phyloP scores from a whole-genome alignment of 179 eudicot species.

The Beta lomatogona region DNA sequence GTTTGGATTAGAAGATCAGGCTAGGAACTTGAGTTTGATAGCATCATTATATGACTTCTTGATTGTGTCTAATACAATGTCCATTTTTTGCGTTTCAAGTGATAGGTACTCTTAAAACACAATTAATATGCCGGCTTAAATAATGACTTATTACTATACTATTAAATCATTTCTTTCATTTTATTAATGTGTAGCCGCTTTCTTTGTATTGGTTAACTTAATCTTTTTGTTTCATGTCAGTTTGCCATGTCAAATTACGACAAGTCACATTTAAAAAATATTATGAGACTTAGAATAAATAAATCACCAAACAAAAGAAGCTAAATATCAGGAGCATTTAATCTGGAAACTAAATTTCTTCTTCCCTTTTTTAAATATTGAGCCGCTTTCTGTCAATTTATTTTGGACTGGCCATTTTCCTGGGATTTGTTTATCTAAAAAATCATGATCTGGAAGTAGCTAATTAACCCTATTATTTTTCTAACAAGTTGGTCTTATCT shows the following conservation, averaged over 20 bases:
- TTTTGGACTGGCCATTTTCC: not conserved
- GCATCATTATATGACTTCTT: not conserved
- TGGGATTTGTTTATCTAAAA: not conserved
- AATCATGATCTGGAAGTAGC: not conserved
- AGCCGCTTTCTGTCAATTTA: not conserved
- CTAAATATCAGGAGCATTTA: not conserved
- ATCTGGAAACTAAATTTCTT: not conserved
- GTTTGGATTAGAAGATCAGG: no score
- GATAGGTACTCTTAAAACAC: constrained; percentile 10
- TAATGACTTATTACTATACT: constrained; percentile 3
- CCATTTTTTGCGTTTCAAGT: constrained; percentile 18
- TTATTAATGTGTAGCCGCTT: constrained; percentile 1
- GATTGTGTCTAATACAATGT: not conserved
- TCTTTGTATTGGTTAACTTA: constrained; percentile 13
- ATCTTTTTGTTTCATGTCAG: not conserved
- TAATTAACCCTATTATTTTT: not conserved
- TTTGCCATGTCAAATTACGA: not conserved
- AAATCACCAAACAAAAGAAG: not conserved
- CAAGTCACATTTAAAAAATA: not conserved
- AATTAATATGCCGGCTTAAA: constrained; percentile 2
- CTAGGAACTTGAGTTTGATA: not conserved
- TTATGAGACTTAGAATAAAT: not conserved
- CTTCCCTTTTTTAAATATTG: not conserved
- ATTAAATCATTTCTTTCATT: not conserved
- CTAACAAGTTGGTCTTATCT: not conserved